A percentile compares a stretch with the other conserved stretches of the same genome.
Conservation (phyloP, 2,329 filamentous ascomycete genomes). For the Huntiella omanensis region DNA sequence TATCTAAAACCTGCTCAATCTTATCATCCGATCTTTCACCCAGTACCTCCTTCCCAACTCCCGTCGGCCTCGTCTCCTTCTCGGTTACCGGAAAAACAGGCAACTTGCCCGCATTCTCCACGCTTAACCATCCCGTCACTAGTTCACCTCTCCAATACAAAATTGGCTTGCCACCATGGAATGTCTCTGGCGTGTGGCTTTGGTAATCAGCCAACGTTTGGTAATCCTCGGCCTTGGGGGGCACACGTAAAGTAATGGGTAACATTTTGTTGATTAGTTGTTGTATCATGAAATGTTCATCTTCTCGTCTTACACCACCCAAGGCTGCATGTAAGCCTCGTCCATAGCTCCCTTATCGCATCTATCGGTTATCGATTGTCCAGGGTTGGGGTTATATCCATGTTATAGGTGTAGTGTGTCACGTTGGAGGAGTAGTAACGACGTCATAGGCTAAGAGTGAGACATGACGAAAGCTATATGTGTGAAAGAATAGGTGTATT, state of each 20-base stretch:
- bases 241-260: conserved; percentile 35
- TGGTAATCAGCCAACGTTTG: conserved; percentile 49
- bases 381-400: conserved; percentile 12
- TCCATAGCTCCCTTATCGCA: background rate
- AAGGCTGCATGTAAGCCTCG: conserved; percentile 9
- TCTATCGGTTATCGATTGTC: background rate
- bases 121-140: conserved; percentile 38
- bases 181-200: conserved; percentile 51
- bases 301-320: background rate
- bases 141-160: conserved; percentile 43
- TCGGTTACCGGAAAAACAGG: conserved; percentile 30
- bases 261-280: conserved; percentile 14
- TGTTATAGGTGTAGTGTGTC: conserved; percentile 8
- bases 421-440: background rate
- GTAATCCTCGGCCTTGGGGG: conserved; percentile 41
- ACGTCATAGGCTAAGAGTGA: conserved; percentile 5
- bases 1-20: conserved; percentile 31
- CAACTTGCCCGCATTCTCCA: conserved; percentile 33
- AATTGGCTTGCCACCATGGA: conserved; percentile 52
- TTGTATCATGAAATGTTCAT: background rate
- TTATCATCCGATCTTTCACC: conserved; percentile 20
- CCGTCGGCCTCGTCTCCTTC: conserved; percentile 18
- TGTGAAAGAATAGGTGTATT: too few species aligned
- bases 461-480: background rate
- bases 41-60: conserved; percentile 15